Percentiles rank a stretch among this genome's conserved stretches.
Evolutionary conservation across 2,329 filamentous ascomycete genomes (phyloP).

Genomic region (Colletotrichum costaricense): DNA sequence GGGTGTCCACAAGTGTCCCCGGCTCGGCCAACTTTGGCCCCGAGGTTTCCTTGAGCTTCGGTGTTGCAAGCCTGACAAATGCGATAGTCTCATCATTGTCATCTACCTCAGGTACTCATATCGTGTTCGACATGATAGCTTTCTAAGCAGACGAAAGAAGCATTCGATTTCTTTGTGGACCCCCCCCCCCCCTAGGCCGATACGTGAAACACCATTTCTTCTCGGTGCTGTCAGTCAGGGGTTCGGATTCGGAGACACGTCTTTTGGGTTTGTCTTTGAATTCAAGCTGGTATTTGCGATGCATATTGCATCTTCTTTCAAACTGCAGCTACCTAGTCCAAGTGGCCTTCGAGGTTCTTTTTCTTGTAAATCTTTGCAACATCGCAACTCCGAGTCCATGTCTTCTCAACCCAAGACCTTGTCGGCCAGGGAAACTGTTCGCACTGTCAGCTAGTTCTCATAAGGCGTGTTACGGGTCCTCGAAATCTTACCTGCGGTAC

Average conservation of each 20-base stretch:
- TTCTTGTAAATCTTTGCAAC: neutral
- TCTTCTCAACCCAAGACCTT: conserved; percentile 55
- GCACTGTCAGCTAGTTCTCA: neutral
- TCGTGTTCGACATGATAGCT: neutral
- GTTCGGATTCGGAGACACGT: neutral
- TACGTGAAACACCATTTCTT: neutral
- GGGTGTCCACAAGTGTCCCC: neutral
- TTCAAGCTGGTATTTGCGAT: neutral
- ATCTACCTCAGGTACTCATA: neutral
- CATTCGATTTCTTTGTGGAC: neutral
- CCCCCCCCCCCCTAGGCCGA: neutral
- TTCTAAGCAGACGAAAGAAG: neutral
- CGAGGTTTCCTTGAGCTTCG: neutral
- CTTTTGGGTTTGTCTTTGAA: neutral
- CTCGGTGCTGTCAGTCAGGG: neutral
- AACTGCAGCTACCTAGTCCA: neutral
- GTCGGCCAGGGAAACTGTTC: conserved; percentile 61
- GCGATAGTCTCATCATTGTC: neutral
- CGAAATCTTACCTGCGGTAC: conserved; percentile 72
- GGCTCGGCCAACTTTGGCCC: conserved; percentile 10
- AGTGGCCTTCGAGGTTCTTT: neutral
- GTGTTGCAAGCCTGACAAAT: neutral
- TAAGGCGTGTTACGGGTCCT: conserved; percentile 5
- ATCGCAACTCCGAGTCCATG: neutral
- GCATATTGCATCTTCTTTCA: neutral